Base-by-base conservation (phyloP, 1,139 yeast genomes). In the Entelexis sorbosivorans region DNA sequence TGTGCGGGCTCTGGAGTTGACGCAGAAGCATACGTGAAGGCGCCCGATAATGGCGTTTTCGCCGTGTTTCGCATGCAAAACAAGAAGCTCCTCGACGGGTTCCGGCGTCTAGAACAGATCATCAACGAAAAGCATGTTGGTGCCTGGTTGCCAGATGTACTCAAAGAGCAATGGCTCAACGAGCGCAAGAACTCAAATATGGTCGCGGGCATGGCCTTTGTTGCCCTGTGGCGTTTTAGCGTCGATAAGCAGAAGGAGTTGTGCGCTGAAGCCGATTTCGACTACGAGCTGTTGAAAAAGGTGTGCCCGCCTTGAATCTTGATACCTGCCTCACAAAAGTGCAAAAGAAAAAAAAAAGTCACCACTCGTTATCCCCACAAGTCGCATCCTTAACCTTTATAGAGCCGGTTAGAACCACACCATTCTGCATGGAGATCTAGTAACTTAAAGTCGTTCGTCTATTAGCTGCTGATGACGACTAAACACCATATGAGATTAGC, bases 1-100 rank as follows among this genome's bases (percentile, higher is more conserved):
- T 47, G 50, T 35, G 38, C 46, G 9, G 57, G 57, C 16, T 42
- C 46, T 8, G 57, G 57, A 9, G 34, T 28, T 5, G 57, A 54
- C 22, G 57, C 57, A 1, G 57, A 54, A 43, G 54, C 49, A 13
- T 54, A 54, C 34, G n/a, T 54, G 16, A 54, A 54, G 35, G 45
- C 57, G 3, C 57, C 57, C 1, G 57, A 54, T 20, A 22, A 28
- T 19, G 57, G 57, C 29, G 6, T 51, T 19, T 54, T 35, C 38
- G 57, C 57, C 1, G 43, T 54, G 10, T 54, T 54, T 51, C 39
- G 57, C n/a, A 50, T 54, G 34, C 57, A 54, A 32, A 54, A 54
- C 49, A 50, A 43, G 19, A 34, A 32, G 32, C 38, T 54, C 28
- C 50, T 36, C 17, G 57, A 54, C 6, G 42, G 51, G 7, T 43